These are phyloP conservation scores for Annona squamosa DNA, from an alignment of 164 flowering plant genomes.

Conservation along the genomic window DNA sequence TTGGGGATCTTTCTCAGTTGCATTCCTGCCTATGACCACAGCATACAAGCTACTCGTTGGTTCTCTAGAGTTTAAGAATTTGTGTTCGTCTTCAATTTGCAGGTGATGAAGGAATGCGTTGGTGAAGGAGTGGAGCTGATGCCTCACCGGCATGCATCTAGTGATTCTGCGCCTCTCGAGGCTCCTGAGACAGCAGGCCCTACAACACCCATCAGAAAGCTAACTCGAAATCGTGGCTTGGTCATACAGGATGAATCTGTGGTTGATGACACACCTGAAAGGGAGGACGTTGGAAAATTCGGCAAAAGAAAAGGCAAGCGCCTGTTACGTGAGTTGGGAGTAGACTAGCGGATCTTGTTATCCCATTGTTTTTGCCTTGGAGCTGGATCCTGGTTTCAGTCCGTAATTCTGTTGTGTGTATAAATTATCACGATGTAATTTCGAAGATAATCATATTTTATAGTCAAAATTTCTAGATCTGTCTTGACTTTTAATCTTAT, in stretches of 20 bases:
- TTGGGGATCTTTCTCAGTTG: neutral
- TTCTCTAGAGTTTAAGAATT: neutral
- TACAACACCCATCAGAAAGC: constrained; percentile 27
- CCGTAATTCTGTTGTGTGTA: neutral
- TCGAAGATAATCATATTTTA: too few relatives aligned
- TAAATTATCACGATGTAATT: too few relatives aligned
- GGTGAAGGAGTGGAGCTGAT: constrained; percentile 31
- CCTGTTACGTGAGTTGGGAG: neutral
- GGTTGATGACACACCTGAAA: constrained; percentile 58
- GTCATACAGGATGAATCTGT: constrained; percentile 34
- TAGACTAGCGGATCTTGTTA: neutral
- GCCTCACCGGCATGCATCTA: constrained; percentile 19
- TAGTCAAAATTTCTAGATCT: too few relatives aligned
- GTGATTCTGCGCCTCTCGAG: neutral
- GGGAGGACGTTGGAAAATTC: constrained; percentile 2
- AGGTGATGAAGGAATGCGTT: constrained; percentile 28
- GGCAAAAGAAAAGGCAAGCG: constrained; percentile 40
- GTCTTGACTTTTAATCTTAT: too few relatives aligned
- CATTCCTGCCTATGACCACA: neutral
- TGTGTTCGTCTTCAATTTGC: neutral
- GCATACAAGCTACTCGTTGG: neutral
- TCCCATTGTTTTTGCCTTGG: neutral
- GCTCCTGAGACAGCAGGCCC: neutral
- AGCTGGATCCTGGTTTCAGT: neutral
- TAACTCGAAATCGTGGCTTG: constrained; percentile 25